A percentile compares a stretch with the other conserved stretches of the same genome.
These are phyloP conservation scores for Jackrogersella multiformis DNA, from an alignment of 495 filamentous ascomycete species.

Conservation along the genomic window DNA sequence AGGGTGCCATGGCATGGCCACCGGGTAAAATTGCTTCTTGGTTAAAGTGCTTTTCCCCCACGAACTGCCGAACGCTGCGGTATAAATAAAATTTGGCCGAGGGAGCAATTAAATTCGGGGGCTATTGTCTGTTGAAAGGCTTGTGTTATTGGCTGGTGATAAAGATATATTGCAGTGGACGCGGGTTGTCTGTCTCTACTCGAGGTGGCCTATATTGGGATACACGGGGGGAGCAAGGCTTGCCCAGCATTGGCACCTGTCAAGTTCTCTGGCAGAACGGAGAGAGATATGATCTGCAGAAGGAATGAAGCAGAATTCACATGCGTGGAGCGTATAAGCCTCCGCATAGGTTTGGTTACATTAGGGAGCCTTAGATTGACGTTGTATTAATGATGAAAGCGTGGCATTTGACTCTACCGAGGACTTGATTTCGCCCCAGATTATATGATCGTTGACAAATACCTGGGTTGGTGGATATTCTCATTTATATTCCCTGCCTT, in stretches of 20 bases:
- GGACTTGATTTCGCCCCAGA: neutral
- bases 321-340: neutral
- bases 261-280: conserved; percentile 24
- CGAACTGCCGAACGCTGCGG: conserved; percentile 30
- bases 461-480: neutral
- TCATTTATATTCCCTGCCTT: too few species aligned
- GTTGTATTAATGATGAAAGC: neutral
- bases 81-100: conserved; percentile 40
- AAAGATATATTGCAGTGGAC: conserved; percentile 17
- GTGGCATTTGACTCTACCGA: conserved; percentile 6
- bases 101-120: conserved; percentile 22
- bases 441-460: conserved; percentile 1
- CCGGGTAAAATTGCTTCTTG: conserved; percentile 35
- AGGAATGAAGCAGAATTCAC: neutral
- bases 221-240: conserved; percentile 1
- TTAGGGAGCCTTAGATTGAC: neutral
- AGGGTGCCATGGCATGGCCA: conserved; percentile 23
- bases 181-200: too few species aligned
- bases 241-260: neutral
- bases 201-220: conserved; percentile 34
- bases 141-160: conserved; percentile 17
- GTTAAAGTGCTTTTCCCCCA: conserved; percentile 24
- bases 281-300: conserved; percentile 28
- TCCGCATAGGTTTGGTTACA: too few species aligned
- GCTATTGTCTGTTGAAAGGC: neutral